Percentiles rank a stretch among this genome's conserved stretches.
phyloP scores from a whole-genome alignment of 1,139 yeast species.

The Casaregolazyma suthepensis region DNA sequence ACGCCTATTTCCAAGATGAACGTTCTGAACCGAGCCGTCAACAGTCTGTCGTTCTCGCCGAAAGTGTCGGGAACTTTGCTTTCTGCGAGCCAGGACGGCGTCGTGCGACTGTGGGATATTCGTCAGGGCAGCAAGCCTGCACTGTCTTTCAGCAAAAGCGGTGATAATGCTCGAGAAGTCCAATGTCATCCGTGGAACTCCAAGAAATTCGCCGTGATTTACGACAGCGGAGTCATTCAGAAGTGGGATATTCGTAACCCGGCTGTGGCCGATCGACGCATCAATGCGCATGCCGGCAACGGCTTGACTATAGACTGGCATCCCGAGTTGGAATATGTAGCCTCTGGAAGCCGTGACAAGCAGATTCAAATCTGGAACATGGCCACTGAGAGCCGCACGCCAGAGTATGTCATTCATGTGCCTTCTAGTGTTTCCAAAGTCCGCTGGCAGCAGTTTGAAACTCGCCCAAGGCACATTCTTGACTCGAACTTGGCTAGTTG shows the following conservation, averaged over 20 bases:
- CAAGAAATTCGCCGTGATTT: constrained; percentile 59
- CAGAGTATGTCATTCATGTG: constrained; percentile 67
- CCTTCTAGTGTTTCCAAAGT: constrained; percentile 75
- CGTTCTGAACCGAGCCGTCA: constrained; percentile 78
- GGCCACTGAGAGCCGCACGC: constrained; percentile 42
- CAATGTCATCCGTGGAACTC: constrained; percentile 38
- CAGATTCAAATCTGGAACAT: constrained; percentile 76
- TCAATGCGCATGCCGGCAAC: constrained; percentile 90
- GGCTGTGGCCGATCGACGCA: constrained; percentile 48
- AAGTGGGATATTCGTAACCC: constrained; percentile 72
- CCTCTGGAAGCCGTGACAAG: constrained; percentile 91
- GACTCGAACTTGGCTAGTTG: constrained; percentile 69
- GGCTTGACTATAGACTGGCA: constrained; percentile 88
- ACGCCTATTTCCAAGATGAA: constrained; percentile 34
- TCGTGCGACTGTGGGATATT: constrained; percentile 82
- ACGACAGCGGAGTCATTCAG: constrained; percentile 83
- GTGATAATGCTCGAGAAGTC: constrained; percentile 38
- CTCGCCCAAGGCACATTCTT: constrained; percentile 14
- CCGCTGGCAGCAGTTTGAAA: constrained; percentile 48
- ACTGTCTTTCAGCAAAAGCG: constrained; percentile 42
- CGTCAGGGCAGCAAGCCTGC: constrained; percentile 48
- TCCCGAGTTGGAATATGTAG: constrained; percentile 71
- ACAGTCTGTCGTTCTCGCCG: constrained; percentile 66
- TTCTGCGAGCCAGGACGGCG: constrained; percentile 91
- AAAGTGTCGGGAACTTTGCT: constrained; percentile 53